Base-by-base conservation (phyloP, 495 filamentous ascomycete genomes). In the Neurospora sp. region DNA sequence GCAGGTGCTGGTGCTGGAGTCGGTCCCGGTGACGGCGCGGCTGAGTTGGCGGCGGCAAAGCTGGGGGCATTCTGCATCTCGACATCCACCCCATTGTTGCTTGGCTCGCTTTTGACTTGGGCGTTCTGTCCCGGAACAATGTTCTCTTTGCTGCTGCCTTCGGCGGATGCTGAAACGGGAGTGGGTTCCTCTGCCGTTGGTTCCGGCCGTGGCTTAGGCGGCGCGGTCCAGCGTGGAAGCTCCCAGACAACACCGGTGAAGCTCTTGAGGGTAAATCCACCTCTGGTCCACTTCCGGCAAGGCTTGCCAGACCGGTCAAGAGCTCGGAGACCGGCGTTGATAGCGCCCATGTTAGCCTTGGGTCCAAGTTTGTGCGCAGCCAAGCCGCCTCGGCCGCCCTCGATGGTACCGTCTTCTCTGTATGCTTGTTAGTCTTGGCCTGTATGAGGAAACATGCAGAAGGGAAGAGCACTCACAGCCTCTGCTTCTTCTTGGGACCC, bases 311-410 rank as follows among this genome's bases (percentile, higher is more conserved):
- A 91, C 46, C 95, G 91, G 81, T 99, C 96, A 60, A 99, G 90
- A 5, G 96, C 96, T 70, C 96, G 93, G 40, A 99, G 90, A 72
- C 93, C 92, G 70, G 96, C 96, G 79, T 99, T 99, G 86, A 99
- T 99, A 72, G 95, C 95, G 73, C 96, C 96, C 78, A 96, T 93
- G 82, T 98, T 99, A 60, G 96, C 95, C 84, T 98, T 99, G 70
- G 96, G 96, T 12, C 95, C 95, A 27, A 98, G 91, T 80, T 96
- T 96, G 78, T 93, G 93, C 54, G 79, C 78, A 66, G 78, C 79
- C 20, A 81, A 75, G 42, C 75, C 74, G 73, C 84, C 86, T 37
- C 84, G 79, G 69, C 84, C 82, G 70, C 79, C 75, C 70, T 91
- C 90, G 74, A 86, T 81, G 39, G 84, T 84, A 72, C 89, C 88